A percentile compares a stretch with the other conserved stretches of the same genome.
Evolutionary conservation across 2,329 filamentous ascomycete genomes (phyloP).

Genomic region (Beauveria sp.): DNA sequence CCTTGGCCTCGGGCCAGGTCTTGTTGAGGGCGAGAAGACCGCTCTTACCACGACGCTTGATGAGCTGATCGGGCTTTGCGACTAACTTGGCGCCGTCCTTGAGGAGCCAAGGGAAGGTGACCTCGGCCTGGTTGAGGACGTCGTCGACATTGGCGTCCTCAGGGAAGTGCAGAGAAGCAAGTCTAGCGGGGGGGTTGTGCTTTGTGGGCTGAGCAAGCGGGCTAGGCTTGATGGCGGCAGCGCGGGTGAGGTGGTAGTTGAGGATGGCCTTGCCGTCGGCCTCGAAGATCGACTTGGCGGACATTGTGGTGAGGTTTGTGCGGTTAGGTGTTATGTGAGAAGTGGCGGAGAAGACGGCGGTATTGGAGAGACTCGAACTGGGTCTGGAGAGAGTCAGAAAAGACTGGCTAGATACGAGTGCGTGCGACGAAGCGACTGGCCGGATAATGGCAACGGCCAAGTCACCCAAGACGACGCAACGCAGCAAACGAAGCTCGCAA

Average conservation of each 20-base stretch:
- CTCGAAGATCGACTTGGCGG: slow-evolving; percentile 90
- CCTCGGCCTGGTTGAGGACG: slow-evolving; percentile 90
- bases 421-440: neutral
- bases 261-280: slow-evolving; percentile 99
- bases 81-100: slow-evolving; percentile 82
- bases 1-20: slow-evolving; percentile 87
- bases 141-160: slow-evolving; percentile 76
- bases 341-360: slow-evolving; percentile 5
- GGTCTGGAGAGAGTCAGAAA: slow-evolving; percentile 7
- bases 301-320: slow-evolving; percentile 29
- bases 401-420: slow-evolving; percentile 1
- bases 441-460: neutral
- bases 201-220: slow-evolving; percentile 75
- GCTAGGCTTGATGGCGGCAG: slow-evolving; percentile 94
- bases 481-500: neutral
- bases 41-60: slow-evolving; percentile 99
- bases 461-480: neutral
- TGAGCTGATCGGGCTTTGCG: slow-evolving; percentile 98
- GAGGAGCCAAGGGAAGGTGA: slow-evolving; percentile 94
- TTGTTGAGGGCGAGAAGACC: slow-evolving; percentile 95
- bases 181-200: slow-evolving; percentile 87
- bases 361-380: neutral
- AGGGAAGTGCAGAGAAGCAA: slow-evolving; percentile 88
- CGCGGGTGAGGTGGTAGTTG: slow-evolving; percentile 99
- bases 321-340: slow-evolving; percentile 18